Conservation (phyloP, 352 stramenopile genomes). For the Ophiocytium majus region DNA sequence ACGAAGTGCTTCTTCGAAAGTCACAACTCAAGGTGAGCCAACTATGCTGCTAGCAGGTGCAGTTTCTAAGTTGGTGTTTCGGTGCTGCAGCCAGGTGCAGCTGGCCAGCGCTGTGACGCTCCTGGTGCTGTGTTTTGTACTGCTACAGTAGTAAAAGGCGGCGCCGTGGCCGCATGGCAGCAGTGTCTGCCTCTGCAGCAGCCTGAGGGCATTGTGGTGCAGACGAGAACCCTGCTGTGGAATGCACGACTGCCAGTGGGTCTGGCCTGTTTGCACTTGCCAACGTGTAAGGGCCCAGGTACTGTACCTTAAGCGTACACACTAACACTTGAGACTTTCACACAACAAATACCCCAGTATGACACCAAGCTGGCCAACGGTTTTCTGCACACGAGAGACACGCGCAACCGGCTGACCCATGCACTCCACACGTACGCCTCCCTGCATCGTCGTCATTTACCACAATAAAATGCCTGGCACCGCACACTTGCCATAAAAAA, state of each 20-base stretch:
- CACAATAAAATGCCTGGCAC: background rate
- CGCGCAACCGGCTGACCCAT: background rate
- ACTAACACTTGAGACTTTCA: too few relatives aligned
- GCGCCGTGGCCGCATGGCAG: background rate
- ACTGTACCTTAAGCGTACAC: too few relatives aligned
- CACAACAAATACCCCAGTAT: too few relatives aligned
- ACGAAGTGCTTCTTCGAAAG: constrained; percentile 28
- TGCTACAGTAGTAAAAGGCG: background rate
- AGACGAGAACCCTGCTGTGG: background rate
- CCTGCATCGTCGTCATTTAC: background rate
- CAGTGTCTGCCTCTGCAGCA: background rate
- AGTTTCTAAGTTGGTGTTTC: background rate
- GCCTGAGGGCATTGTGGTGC: background rate
- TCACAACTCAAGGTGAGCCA: background rate
- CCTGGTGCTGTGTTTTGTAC: background rate
- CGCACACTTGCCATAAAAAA: background rate
- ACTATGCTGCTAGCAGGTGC: background rate
- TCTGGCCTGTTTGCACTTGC: too few relatives aligned
- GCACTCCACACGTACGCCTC: background rate
- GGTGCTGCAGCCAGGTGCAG: background rate
- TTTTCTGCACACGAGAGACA: too few relatives aligned
- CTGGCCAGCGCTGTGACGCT: background rate
- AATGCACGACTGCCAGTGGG: too few relatives aligned
- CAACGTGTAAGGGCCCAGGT: too few relatives aligned
- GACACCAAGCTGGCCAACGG: too few relatives aligned